phyloP scores from a whole-genome alignment of 2,329 filamentous ascomycete genomes.

The Lizonia empirigonia region DNA sequence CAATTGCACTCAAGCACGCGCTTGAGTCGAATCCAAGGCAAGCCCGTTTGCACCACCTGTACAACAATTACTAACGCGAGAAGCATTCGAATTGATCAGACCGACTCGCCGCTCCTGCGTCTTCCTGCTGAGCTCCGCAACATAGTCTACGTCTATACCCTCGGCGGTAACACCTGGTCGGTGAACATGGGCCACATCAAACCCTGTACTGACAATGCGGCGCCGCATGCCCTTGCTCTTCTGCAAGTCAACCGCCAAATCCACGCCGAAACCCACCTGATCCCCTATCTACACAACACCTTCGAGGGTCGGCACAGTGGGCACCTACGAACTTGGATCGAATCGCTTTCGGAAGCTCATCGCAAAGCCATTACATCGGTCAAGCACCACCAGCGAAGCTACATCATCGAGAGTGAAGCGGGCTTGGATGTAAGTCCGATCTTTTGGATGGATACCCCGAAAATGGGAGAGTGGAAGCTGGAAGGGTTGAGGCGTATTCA shows the following conservation, averaged over 20 bases:
- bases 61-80: background rate
- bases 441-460: conserved; percentile 10
- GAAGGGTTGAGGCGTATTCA: conserved; percentile 6
- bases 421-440: background rate
- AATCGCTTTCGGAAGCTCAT: background rate
- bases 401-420: background rate
- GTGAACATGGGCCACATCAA: background rate
- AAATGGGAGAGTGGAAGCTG: background rate
- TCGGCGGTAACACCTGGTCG: conserved; percentile 9
- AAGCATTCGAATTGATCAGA: background rate
- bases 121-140: conserved; percentile 21
- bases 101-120: background rate
- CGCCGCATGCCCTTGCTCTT: conserved; percentile 1
- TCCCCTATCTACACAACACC: conserved; percentile 8
- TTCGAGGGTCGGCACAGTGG: conserved; percentile 6
- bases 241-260: conserved; percentile 7
- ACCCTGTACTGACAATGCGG: conserved; percentile 1
- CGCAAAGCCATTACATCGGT: background rate
- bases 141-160: conserved; percentile 9
- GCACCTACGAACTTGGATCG: conserved; percentile 4
- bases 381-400: conserved; percentile 1
- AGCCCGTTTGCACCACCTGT: background rate
- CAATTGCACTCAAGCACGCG: too few relatives aligned
- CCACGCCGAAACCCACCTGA: conserved; percentile 1
- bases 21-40: background rate